Base-by-base conservation (phyloP, 2,329 filamentous ascomycete species). In the Epichloe aotearoae region DNA sequence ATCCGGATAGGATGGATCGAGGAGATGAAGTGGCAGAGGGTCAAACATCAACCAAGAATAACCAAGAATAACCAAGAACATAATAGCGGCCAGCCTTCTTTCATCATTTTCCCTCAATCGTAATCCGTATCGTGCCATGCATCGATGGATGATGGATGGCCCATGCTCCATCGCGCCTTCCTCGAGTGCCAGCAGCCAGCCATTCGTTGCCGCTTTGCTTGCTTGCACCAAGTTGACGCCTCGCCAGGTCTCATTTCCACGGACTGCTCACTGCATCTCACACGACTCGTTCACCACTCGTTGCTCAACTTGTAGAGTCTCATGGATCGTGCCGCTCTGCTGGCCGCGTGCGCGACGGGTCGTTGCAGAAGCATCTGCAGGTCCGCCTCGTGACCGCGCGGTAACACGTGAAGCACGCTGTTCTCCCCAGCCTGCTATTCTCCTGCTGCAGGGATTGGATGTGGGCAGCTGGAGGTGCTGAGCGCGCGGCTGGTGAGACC, bases 341-440 rank as follows among this genome's bases (percentile, higher is more conserved):
- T 33, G 48, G 41, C 48, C 48, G 20, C 26, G 23, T 39, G 17
- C 42, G 17, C 34, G 10, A 45, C 48, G 48, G 34, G 23, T 38
- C 14, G 30, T 12, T 37, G 23, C 48, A 30, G 23, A 30, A 44
- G 23, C 4, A 41, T 50, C 19, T 15, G 34, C 46, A n/a, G 46
- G 38, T 46, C 42, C 38, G 42, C 47, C 20, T 34, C 19, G 40
- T 41, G 50, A 53, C 48, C 55, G 56, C 55, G 56, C 55, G 56
- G 55, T 52, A 56, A 26, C 23, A 26, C 53, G 53, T 54, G 52
- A 53, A 57, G 56, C 54, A 54, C 34, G 20, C 37, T 20, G 14
- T 11, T 36, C 30, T n/a, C 39, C 47, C 36, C 47, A 39, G 17
- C 19, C 11, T 26, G 11, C 4, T 23, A 1, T 14, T 20, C 38